Evolutionary conservation across 805 yeast genomes (phyloP).

Genomic region (Candida michaelii): DNA sequence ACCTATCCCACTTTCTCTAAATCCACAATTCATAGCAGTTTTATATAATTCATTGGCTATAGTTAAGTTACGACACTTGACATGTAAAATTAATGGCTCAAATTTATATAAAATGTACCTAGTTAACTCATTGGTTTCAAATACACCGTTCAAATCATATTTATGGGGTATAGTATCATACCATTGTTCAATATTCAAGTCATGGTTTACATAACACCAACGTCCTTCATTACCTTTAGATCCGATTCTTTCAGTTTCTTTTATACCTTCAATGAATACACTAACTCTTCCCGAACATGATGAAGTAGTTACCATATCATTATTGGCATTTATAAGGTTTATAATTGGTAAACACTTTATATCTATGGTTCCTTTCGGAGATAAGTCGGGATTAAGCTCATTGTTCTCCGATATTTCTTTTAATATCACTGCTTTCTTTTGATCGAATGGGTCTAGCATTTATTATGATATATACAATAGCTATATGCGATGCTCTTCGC

Average conservation of each 20-base stretch:
- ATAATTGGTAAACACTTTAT: constrained; percentile 71
- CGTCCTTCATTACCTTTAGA: constrained; percentile 84
- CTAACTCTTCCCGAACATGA: constrained; percentile 88
- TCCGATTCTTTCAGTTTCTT: constrained; percentile 52
- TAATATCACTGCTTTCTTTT: constrained; percentile 58
- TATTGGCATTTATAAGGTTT: constrained; percentile 58
- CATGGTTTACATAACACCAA: constrained; percentile 82
- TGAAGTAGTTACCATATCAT: constrained; percentile 79
- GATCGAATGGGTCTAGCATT: constrained; percentile 58
- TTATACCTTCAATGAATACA: constrained; percentile 75
- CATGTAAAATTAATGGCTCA: constrained; percentile 84
- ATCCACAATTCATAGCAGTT: constrained; percentile 80
- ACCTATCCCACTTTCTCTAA: constrained; percentile 85
- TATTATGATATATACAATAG: background rate
- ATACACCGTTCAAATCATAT: constrained; percentile 10
- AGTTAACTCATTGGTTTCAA: constrained; percentile 19
- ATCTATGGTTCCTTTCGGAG: constrained; percentile 90
- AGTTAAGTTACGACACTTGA: constrained; percentile 64
- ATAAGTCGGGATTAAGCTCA: constrained; percentile 54
- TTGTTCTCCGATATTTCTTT: constrained; percentile 49
- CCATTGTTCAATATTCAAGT: constrained; percentile 51
- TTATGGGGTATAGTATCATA: constrained; percentile 30
- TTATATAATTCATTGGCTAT: constrained; percentile 64
- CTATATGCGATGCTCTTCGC: background rate
- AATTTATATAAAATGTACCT: constrained; percentile 72